These are phyloP conservation scores for Avena insularis DNA, from an alignment of 176 grass and related monocot species.

Conservation along the genomic window DNA sequence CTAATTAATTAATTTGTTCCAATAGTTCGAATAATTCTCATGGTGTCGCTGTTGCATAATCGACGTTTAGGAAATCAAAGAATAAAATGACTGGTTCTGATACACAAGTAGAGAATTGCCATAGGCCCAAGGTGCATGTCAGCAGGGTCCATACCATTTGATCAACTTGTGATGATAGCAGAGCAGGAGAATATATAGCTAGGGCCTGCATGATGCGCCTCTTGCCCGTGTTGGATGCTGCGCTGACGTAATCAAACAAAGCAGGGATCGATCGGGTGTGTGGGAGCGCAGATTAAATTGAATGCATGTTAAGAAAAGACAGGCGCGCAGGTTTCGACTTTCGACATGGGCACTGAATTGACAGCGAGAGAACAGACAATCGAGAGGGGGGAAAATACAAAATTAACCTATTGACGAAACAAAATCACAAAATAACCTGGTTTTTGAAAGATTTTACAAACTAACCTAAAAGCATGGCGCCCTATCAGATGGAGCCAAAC, in stretches of 20 bases:
- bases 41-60: no score
- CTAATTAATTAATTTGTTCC: no score
- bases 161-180: not conserved
- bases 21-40: no score
- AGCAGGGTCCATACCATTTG: not conserved
- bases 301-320: conserved; percentile 29
- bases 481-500: no score
- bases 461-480: no score
- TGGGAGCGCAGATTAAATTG: not conserved
- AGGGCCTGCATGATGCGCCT: not conserved
- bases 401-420: no score
- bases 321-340: not conserved
- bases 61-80: no score
- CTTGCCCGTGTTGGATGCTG: not conserved
- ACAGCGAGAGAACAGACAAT: not conserved
- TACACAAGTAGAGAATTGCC: no score
- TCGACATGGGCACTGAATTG: conserved; percentile 41
- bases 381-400: not conserved
- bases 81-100: no score
- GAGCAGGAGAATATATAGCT: not conserved
- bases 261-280: not conserved
- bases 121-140: not conserved
- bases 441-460: no score
- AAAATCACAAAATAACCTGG: no score
- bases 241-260: conserved; percentile 20